A percentile compares a stretch with the other conserved stretches of the same genome.
Evolutionary conservation across 108 stramenopile species (phyloP).

Genomic region (Conticribra guillardii): DNA sequence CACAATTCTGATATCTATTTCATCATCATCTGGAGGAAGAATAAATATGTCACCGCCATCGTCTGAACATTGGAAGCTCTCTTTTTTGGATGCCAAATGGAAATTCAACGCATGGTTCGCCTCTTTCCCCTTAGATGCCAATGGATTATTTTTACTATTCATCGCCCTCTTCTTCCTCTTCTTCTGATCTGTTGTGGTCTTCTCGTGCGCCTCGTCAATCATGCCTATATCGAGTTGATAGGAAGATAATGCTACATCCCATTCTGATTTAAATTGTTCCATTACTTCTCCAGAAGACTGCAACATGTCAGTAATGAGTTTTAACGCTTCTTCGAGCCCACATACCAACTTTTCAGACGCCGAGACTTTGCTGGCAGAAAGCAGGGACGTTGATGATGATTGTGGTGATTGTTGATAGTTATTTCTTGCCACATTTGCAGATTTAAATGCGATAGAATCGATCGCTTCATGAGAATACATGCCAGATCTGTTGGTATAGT

Average conservation of each 20-base stretch:
- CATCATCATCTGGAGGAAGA: constrained; percentile 7
- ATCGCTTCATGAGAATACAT: no score
- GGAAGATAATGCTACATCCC: background rate
- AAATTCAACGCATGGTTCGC: constrained; percentile 11
- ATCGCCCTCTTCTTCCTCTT: background rate
- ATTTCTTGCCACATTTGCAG: no score
- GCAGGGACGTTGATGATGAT: no score
- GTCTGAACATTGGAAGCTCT: background rate
- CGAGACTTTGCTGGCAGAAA: no score
- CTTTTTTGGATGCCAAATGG: background rate
- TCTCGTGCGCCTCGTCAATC: constrained; percentile 10
- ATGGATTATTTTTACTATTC: no score
- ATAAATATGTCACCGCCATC: constrained; percentile 9
- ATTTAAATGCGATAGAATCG: no score
- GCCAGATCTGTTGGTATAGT: no score
- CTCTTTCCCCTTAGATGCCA: background rate
- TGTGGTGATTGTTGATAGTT: no score
- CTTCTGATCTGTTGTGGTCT: background rate
- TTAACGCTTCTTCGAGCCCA: background rate
- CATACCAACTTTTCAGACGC: background rate
- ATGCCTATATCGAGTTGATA: constrained; percentile 9
- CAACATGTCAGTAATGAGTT: background rate
- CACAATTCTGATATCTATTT: no score
- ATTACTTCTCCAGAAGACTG: background rate
- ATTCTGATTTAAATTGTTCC: constrained; percentile 2